These are phyloP conservation scores for Mycena venus DNA, from an alignment of 768 basidiomycete genomes.

Conservation along the genomic window DNA sequence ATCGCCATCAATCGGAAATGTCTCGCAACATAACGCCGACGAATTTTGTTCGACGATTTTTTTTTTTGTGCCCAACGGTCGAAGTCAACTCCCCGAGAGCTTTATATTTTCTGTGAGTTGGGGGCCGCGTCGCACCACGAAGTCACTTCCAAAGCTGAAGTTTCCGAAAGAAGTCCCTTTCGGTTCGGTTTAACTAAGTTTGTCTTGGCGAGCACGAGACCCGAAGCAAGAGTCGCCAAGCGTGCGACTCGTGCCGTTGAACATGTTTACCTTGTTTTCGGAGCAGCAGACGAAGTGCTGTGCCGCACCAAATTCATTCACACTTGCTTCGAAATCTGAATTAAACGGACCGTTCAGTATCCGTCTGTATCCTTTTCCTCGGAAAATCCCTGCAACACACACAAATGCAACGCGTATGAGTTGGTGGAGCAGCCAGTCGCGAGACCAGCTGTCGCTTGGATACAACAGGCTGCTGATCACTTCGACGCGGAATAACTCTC, in stretches of 20 bases:
- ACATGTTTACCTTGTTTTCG: background rate
- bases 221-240: background rate
- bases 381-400: background rate
- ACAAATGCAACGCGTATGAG: background rate
- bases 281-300: background rate
- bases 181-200: background rate
- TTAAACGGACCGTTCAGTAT: background rate
- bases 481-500: slow-evolving; percentile 50
- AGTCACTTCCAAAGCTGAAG: background rate
- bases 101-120: background rate
- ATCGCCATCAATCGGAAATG: background rate
- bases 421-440: background rate
- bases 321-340: background rate
- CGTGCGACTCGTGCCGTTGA: background rate
- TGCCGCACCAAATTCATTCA: background rate
- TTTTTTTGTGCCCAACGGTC: background rate
- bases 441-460: background rate
- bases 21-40: background rate
- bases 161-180: background rate
- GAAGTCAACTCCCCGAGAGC: background rate
- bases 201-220: slow-evolving; percentile 1
- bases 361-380: background rate
- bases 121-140: background rate
- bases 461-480: slow-evolving; percentile 18
- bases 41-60: background rate